Conservation (phyloP, 2,329 filamentous ascomycete species). For the Achaetomium macrosporum region DNA sequence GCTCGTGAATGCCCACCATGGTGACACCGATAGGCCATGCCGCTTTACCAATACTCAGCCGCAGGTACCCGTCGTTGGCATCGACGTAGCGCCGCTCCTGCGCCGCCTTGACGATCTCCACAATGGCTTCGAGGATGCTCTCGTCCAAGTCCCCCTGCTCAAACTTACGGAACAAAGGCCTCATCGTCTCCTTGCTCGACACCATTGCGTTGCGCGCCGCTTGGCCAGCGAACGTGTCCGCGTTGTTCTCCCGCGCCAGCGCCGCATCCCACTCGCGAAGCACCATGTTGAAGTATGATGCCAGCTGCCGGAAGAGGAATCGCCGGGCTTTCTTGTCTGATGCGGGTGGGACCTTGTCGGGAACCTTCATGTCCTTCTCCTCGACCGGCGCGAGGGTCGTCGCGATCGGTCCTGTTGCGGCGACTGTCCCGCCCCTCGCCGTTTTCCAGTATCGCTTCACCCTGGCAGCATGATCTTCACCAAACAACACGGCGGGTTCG, state of each 20-base stretch:
- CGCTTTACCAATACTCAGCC: slow-evolving; percentile 89
- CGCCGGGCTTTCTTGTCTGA: slow-evolving; percentile 59
- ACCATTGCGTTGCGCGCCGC: slow-evolving; percentile 79
- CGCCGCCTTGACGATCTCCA: slow-evolving; percentile 86
- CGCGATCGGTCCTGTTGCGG: slow-evolving; percentile 69
- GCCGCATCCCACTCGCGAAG: slow-evolving; percentile 79
- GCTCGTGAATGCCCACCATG: slow-evolving; percentile 99
- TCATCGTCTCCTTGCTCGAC: slow-evolving; percentile 81
- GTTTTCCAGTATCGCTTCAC: slow-evolving; percentile 59
- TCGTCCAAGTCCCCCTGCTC: slow-evolving; percentile 76
- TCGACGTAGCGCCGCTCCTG: slow-evolving; percentile 91
- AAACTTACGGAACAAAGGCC: slow-evolving; percentile 82
- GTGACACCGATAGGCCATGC: slow-evolving; percentile 99
- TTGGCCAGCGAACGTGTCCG: slow-evolving; percentile 69
- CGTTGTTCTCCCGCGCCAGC: slow-evolving; percentile 59
- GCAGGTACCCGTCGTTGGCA: slow-evolving; percentile 90
- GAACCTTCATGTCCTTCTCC: slow-evolving; percentile 84
- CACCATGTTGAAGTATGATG: slow-evolving; percentile 96
- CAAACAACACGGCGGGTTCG: slow-evolving; percentile 73
- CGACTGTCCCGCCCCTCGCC: slow-evolving; percentile 50
- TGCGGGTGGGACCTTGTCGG: slow-evolving; percentile 50
- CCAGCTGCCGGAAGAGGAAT: slow-evolving; percentile 80
- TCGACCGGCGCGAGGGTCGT: slow-evolving; percentile 75
- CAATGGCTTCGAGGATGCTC: slow-evolving; percentile 70
- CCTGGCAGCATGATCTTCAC: slow-evolving; percentile 65